Evolutionary conservation across 2,329 filamentous ascomycete species (phyloP).

Genomic region (Calonectria multiphialidica): DNA sequence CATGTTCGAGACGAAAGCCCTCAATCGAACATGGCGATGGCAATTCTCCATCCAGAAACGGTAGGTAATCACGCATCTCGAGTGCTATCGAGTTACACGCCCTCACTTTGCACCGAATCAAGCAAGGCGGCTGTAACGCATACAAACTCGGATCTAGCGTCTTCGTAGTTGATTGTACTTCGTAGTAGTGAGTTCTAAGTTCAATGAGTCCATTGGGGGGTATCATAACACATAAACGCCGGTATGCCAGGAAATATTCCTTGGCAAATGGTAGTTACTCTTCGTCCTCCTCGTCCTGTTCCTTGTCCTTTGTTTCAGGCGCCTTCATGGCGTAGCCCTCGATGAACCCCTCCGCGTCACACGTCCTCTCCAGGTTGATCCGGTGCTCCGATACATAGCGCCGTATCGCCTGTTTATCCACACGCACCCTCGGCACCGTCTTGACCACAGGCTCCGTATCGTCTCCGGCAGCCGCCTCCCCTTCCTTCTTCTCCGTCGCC

Average conservation of each 20-base stretch:
- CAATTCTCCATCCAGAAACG: neutral
- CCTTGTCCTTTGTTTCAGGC: conserved; percentile 49
- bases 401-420: conserved; percentile 69
- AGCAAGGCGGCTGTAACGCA: neutral
- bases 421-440: conserved; percentile 59
- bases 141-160: neutral
- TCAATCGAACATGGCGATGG: neutral
- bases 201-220: conserved; percentile 25
- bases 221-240: conserved; percentile 11
- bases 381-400: conserved; percentile 74
- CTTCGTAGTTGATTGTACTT: neutral
- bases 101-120: neutral
- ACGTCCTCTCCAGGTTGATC: conserved; percentile 73
- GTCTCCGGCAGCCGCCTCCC: conserved; percentile 36
- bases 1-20: neutral
- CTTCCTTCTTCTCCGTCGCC: conserved; percentile 37
- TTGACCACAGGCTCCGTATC: conserved; percentile 45
- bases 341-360: conserved; percentile 81
- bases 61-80: neutral
- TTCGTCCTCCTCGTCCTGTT: conserved; percentile 40
- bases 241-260: neutral
- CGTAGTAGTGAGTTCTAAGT: conserved; percentile 11
- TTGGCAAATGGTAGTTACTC: conserved; percentile 2
- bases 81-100: neutral
- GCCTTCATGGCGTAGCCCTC: conserved; percentile 71